phyloP scores from a whole-genome alignment of 2,329 filamentous ascomycete genomes.

The Diplodia intermedia region DNA sequence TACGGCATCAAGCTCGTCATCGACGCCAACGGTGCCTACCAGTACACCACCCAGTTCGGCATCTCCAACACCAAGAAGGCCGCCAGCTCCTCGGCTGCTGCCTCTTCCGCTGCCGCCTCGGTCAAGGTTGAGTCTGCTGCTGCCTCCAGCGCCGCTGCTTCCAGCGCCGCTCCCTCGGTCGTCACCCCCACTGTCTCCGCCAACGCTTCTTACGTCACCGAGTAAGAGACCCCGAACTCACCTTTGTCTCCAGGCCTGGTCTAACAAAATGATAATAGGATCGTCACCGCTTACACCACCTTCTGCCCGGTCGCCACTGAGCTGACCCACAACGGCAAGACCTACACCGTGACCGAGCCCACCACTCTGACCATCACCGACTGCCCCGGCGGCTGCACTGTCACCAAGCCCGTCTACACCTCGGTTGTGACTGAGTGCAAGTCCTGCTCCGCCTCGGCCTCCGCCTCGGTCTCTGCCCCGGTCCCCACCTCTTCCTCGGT shows the following conservation, averaged over 20 bases:
- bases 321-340: constrained; percentile 25
- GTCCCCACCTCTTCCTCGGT: constrained; percentile 16
- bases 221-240: constrained; percentile 17
- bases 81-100: constrained; percentile 36
- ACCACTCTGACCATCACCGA: constrained; percentile 38
- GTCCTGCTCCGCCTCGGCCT: constrained; percentile 19
- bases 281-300: constrained; percentile 44
- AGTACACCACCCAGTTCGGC: constrained; percentile 69
- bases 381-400: constrained; percentile 37
- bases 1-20: constrained; percentile 69
- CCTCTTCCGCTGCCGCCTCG: constrained; percentile 34
- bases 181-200: constrained; percentile 36
- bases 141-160: constrained; percentile 4
- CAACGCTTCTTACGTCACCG: constrained; percentile 42
- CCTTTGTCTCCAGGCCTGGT: too few relatives aligned
- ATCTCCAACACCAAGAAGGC: constrained; percentile 53
- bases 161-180: constrained; percentile 22
- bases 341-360: constrained; percentile 31
- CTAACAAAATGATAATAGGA: constrained; percentile 6
- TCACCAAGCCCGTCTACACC: constrained; percentile 39
- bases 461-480: constrained; percentile 7
- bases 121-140: constrained; percentile 33
- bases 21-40: constrained; percentile 65
- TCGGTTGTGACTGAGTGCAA: constrained; percentile 30
- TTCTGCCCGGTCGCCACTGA: constrained; percentile 39